phyloP scores from a whole-genome alignment of 2,329 filamentous ascomycete species.

The Penicillium sp. region DNA sequence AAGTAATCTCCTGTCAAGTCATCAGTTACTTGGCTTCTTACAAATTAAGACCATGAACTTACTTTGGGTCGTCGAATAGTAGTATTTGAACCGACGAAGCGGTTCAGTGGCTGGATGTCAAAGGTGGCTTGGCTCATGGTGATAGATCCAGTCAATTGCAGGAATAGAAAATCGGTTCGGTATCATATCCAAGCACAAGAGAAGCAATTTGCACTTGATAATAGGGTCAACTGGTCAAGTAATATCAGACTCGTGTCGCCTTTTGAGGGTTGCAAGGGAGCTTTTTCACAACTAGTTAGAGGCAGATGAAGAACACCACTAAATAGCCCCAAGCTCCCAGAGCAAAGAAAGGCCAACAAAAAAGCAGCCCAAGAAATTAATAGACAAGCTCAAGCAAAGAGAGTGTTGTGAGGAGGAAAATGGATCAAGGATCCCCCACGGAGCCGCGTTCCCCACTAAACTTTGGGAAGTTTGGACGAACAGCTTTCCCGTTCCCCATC shows the following conservation, averaged over 20 bases:
- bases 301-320: background rate
- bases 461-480: slow-evolving; percentile 5
- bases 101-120: slow-evolving; percentile 66
- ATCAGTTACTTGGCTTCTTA: slow-evolving; percentile 5
- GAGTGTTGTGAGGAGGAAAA: background rate
- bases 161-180: background rate
- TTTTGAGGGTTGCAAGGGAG: background rate
- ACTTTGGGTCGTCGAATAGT: slow-evolving; percentile 75
- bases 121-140: slow-evolving; percentile 50
- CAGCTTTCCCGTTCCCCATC: slow-evolving; percentile 10
- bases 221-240: background rate
- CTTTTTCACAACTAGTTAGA: background rate
- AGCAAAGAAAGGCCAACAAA: background rate
- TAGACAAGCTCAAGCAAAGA: background rate
- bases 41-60: slow-evolving; percentile 21
- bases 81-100: slow-evolving; percentile 67
- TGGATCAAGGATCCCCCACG: background rate
- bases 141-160: background rate
- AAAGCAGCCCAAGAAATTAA: background rate
- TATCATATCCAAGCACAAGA: background rate
- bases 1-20: slow-evolving; percentile 75
- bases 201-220: background rate
- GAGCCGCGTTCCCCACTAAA: slow-evolving; percentile 6
- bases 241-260: background rate
- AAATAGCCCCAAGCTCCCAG: background rate